Evolutionary conservation across 2,329 filamentous ascomycete genomes (phyloP).

Genomic region (Aspergillus piperis): DNA sequence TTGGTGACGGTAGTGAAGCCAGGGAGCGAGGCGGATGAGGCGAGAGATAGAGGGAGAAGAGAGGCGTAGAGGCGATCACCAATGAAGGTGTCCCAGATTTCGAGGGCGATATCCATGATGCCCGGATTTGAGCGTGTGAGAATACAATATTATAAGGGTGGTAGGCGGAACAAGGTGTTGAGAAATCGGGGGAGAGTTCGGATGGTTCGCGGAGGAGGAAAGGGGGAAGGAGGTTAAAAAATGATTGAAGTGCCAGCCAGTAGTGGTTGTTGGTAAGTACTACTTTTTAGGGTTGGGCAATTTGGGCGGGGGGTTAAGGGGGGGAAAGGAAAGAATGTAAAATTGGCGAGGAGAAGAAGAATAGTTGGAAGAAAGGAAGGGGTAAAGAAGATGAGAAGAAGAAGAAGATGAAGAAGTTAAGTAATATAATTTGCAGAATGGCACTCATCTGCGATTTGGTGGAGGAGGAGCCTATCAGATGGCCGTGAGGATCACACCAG

Average conservation of each 20-base stretch:
- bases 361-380: conserved; percentile 1
- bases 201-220: background rate
- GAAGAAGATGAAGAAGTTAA: conserved; percentile 10
- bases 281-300: too few species aligned
- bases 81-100: conserved; percentile 77
- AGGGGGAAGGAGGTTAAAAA: background rate
- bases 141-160: background rate
- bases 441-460: background rate
- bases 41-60: conserved; percentile 62
- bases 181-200: background rate
- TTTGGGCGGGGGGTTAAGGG: too few species aligned
- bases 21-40: conserved; percentile 56
- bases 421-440: conserved; percentile 1
- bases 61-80: conserved; percentile 78
- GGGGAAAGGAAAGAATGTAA: conserved; percentile 6
- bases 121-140: background rate
- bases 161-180: background rate
- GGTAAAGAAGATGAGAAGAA: conserved; percentile 8
- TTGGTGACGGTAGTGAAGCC: conserved; percentile 57
- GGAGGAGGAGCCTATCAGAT: conserved; percentile 13
- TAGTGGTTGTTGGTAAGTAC: background rate
- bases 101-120: conserved; percentile 87
- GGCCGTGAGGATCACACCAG: conserved; percentile 33
- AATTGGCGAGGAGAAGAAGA: background rate
- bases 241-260: background rate